A percentile compares a stretch with the other conserved stretches of the same genome.
Conservation (phyloP, 202 grass and related monocot species). For the Musa balbisiana region DNA sequence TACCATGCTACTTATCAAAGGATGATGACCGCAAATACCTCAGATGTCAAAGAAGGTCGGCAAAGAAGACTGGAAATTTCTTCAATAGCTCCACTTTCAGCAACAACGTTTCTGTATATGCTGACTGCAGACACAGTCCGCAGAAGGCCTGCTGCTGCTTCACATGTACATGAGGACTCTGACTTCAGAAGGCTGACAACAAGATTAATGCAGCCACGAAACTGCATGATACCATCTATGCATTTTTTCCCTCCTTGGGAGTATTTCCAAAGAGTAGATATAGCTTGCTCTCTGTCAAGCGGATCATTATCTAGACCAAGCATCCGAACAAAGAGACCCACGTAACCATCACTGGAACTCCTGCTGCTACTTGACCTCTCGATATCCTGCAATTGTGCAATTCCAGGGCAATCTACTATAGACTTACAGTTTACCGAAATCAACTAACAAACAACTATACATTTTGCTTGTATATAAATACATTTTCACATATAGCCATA, state of each 20-base stretch:
- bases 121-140: constrained; percentile 44
- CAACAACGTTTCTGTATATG: constrained; percentile 44
- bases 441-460: no score
- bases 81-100: constrained; percentile 49
- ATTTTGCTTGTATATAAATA: no score
- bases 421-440: no score
- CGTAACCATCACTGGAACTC: constrained; percentile 35
- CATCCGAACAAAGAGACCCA: constrained; percentile 72
- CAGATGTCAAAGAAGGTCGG: constrained; percentile 39
- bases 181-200: constrained; percentile 58
- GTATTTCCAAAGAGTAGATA: constrained; percentile 52
- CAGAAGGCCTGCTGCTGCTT: constrained; percentile 59
- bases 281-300: constrained; percentile 57
- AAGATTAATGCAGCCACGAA: constrained; percentile 49
- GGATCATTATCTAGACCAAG: constrained; percentile 66
- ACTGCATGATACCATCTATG: constrained; percentile 64
- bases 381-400: constrained; percentile 34
- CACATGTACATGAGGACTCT: constrained; percentile 38
- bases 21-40: constrained; percentile 32
- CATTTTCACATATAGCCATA: no score
- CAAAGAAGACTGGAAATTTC: constrained; percentile 46
- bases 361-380: constrained; percentile 14
- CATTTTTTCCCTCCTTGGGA: constrained; percentile 50
- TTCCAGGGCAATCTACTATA: not conserved
- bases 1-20: constrained; percentile 10